phyloP scores from a whole-genome alignment of 805 yeast genomes.

The Teunomyces gatunensis region DNA sequence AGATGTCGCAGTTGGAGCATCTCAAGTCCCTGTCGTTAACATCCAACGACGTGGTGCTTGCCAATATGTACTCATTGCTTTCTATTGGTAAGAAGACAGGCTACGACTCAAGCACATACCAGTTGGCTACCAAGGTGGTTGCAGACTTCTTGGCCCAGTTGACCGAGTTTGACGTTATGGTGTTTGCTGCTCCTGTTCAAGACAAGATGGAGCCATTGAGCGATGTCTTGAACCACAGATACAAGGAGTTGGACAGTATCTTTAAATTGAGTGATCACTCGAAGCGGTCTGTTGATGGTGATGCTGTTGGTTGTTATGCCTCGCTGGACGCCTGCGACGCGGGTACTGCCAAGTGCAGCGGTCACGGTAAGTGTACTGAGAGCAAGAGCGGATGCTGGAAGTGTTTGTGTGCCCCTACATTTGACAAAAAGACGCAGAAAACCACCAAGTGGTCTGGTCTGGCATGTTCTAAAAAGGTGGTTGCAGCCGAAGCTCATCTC shows the following conservation, averaged over 20 bases:
- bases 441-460: conserved; percentile 56
- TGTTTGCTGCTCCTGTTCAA: conserved; percentile 12
- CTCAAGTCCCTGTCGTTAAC: conserved; percentile 23
- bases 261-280: conserved; percentile 12
- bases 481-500: conserved; percentile 63
- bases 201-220: conserved; percentile 12
- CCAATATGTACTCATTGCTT: conserved; percentile 43
- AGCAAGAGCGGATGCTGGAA: conserved; percentile 42
- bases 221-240: conserved; percentile 12
- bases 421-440: conserved; percentile 37
- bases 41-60: conserved; percentile 26
- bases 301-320: conserved; percentile 27
- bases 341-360: conserved; percentile 47
- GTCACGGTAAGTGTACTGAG: conserved; percentile 53
- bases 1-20: conserved; percentile 47
- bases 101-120: conserved; percentile 38
- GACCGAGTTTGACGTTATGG: conserved; percentile 18
- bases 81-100: conserved; percentile 45
- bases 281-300: conserved; percentile 10
- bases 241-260: conserved; percentile 15
- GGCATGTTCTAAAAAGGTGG: conserved; percentile 67
- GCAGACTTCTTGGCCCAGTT: conserved; percentile 15
- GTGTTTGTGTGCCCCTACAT: conserved; percentile 49
- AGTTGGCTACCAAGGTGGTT: conserved; percentile 36
- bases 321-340: conserved; percentile 48